Evolutionary conservation across 2,329 filamentous ascomycete species (phyloP), one percentile per base, ranked within the genome.

Genomic region (Fusarium tjaetaba): DNA sequence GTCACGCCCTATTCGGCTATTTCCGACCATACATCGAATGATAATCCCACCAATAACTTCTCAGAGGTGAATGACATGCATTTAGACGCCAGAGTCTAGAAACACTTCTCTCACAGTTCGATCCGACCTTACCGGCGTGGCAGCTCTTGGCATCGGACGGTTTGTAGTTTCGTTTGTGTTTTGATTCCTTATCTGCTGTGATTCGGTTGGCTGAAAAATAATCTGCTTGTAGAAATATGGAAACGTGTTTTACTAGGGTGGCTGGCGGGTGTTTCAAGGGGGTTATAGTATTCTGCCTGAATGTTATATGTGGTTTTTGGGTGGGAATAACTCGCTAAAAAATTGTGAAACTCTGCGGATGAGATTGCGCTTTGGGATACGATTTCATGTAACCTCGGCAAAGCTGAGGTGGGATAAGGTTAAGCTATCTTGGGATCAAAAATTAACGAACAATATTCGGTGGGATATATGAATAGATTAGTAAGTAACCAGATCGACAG

Each of bases 201-300:
- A 14, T 48, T 46, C 9, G 30, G 41, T 45, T 58, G 55, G 55
- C 6, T 58, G 41, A 7, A 58, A 58, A 42, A 28, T 24, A 26
- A 34, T 41, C 18, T 26, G 48, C 24, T 24, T 11, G 43, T 49
- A 13, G 32, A 30, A 36, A 26, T 30, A 46, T 26, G 36, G 42
- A 64, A 64, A 64, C 61, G 45, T 43, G 57, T 48, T 60, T 65
- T 51, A 56, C 56, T 16, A 61, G 56, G 61, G 38, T 46, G 14
- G 45, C 7, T 48, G 24, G 41, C 41, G 14, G 55, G 46, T 38
- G 62, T 65, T 65, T 65, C 56, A 65, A 61, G 62, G 62, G 62
- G 62, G 39, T n/a, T 24, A 38, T 58, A 38, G 5, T 18, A 36
- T 41, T 49, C 28, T 36, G 18, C n/a, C 28, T 58, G 24, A 18